Percentiles rank a stretch among this genome's conserved stretches.
phyloP scores from a whole-genome alignment of 176 grass and related monocot species.

The Hordeum marinum region DNA sequence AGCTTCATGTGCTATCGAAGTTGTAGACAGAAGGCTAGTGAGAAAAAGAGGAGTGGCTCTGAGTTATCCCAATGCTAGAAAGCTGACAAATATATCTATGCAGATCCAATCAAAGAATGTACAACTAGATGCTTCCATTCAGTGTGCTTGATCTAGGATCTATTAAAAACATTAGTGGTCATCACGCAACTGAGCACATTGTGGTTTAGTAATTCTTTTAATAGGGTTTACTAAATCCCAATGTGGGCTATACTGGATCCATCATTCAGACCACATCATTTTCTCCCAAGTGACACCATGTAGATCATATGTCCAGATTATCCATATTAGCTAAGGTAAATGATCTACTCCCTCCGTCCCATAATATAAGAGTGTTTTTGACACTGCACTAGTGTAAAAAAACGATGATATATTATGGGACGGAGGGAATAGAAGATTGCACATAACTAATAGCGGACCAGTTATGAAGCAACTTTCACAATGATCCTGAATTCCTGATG shows the following conservation, averaged over 20 bases:
- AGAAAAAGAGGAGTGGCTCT: no score
- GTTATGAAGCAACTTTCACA: background rate
- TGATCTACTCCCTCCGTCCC: no score
- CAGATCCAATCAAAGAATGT: no score
- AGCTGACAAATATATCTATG: no score
- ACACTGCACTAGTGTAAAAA: no score
- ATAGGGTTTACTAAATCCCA: background rate
- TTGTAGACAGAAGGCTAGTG: background rate
- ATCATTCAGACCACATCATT: background rate
- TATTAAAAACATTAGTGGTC: no score
- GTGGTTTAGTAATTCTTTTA: no score
- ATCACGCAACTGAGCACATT: no score
- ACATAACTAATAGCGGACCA: background rate
- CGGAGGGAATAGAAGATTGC: background rate
- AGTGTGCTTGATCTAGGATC: no score
- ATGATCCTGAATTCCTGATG: background rate
- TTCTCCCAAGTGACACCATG: background rate
- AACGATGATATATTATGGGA: no score
- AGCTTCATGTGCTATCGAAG: background rate
- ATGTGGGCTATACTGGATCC: background rate
- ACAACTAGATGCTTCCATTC: no score
- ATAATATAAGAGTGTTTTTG: no score
- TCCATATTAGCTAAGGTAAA: background rate
- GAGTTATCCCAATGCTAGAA: background rate
- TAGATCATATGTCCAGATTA: background rate